A percentile compares a stretch with the other conserved stretches of the same genome.
Conservation (phyloP, 2,329 filamentous ascomycete genomes). For the Clarireedia monteithiana region DNA sequence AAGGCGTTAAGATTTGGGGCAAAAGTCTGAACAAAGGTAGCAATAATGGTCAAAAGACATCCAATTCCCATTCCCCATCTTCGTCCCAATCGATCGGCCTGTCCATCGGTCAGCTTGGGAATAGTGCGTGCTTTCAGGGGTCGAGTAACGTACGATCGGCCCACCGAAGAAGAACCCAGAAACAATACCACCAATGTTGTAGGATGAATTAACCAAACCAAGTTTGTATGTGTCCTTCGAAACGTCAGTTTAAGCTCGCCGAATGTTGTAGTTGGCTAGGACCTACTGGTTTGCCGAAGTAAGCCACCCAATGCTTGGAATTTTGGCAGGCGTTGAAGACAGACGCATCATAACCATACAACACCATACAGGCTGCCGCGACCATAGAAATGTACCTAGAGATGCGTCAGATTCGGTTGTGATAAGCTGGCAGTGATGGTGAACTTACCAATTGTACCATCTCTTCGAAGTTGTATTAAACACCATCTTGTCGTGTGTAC, state of each 20-base stretch:
- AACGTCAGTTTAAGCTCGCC: not conserved
- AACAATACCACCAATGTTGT: constrained; percentile 63
- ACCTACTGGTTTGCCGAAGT: constrained; percentile 40
- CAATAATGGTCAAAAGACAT: constrained; percentile 56
- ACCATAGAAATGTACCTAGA: constrained; percentile 59
- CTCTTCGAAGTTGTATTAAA: constrained; percentile 3
- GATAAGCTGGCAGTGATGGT: not conserved
- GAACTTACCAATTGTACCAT: constrained; percentile 9
- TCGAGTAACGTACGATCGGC: constrained; percentile 31
- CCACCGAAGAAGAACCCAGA: constrained; percentile 61
- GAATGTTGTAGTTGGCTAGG: not conserved
- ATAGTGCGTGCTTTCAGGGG: not conserved
- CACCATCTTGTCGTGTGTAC: not conserved
- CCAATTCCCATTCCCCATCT: constrained; percentile 58
- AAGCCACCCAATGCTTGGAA: constrained; percentile 57
- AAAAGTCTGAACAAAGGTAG: constrained; percentile 63
- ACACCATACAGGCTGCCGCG: constrained; percentile 65
- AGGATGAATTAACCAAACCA: constrained; percentile 57
- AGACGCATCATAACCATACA: constrained; percentile 68
- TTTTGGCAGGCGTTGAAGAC: constrained; percentile 67
- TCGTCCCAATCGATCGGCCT: constrained; percentile 52
- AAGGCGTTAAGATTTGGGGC: constrained; percentile 57
- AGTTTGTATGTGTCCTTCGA: constrained; percentile 33
- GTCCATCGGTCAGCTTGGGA: not conserved
- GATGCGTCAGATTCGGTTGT: not conserved